A percentile compares a stretch with the other conserved stretches of the same genome.
These are phyloP conservation scores for Talaromyces sp. DNA, from an alignment of 2,329 filamentous ascomycete species.

Conservation along the genomic window DNA sequence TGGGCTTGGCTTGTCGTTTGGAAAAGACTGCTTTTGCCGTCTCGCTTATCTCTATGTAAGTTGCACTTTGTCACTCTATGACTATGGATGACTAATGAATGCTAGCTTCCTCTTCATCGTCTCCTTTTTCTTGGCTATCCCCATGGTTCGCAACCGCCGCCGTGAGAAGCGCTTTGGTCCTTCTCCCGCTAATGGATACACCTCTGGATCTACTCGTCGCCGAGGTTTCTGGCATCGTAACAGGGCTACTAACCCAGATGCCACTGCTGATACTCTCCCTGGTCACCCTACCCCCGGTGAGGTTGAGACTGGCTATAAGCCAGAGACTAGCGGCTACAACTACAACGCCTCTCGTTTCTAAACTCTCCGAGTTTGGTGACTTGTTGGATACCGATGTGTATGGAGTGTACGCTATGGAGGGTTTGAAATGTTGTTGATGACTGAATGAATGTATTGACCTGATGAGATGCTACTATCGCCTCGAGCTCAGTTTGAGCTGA, in stretches of 20 bases:
- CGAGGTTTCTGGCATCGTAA: constrained; percentile 39
- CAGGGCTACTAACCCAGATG: constrained; percentile 33
- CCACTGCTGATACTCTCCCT: constrained; percentile 26
- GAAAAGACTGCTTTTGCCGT: constrained; percentile 74
- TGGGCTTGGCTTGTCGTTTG: constrained; percentile 64
- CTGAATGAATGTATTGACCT: not conserved
- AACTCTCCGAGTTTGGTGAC: not conserved
- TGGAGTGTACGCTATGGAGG: not conserved
- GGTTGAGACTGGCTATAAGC: constrained; percentile 25
- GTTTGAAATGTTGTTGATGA: not conserved
- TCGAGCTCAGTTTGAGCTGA: not conserved
- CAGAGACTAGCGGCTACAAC: constrained; percentile 1
- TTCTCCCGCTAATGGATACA: constrained; percentile 63
- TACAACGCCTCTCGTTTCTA: constrained; percentile 4
- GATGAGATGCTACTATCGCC: not conserved
- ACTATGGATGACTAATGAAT: constrained; percentile 5
- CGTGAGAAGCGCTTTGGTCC: constrained; percentile 69
- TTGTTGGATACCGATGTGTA: not conserved
- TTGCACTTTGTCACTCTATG: constrained; percentile 16
- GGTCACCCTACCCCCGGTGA: constrained; percentile 37
- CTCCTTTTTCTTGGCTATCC: constrained; percentile 64
- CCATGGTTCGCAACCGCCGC: constrained; percentile 65
- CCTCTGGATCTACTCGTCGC: constrained; percentile 45
- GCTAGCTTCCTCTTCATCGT: constrained; percentile 66
- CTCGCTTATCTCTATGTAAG: constrained; percentile 69